Percentiles rank a stretch among this genome's conserved stretches.
phyloP scores from a whole-genome alignment of 768 basidiomycete genomes.

The Chalciporus chontae region DNA sequence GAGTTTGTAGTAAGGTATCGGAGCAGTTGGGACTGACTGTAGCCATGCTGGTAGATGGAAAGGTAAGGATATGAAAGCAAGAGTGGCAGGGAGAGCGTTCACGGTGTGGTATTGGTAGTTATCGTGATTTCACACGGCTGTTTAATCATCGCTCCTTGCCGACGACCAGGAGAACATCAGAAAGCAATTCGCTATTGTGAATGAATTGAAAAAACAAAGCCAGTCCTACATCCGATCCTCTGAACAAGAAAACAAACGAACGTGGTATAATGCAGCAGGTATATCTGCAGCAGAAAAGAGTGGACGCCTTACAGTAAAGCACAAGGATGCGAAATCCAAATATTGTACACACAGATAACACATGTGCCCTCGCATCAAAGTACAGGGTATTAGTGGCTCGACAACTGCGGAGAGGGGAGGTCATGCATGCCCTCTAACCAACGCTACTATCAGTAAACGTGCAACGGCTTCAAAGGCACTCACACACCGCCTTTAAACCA shows the following conservation, averaged over 20 bases:
- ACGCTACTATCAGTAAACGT: conserved; percentile 3
- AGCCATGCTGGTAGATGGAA: conserved; percentile 44
- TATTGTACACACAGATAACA: conserved; percentile 4
- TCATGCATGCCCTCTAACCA: conserved; percentile 41
- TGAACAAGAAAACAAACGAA: conserved; percentile 27
- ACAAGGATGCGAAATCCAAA: conserved; percentile 11
- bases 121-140: conserved; percentile 65
- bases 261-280: conserved; percentile 26
- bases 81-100: conserved; percentile 7
- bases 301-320: conserved; percentile 26
- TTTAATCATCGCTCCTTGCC: conserved; percentile 17
- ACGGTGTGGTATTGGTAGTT: conserved; percentile 19
- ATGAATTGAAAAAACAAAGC: conserved; percentile 16
- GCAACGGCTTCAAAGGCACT: neutral
- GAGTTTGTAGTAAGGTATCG: neutral
- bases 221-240: conserved; percentile 16
- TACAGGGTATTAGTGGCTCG: conserved; percentile 20
- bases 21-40: conserved; percentile 37
- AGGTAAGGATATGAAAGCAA: neutral
- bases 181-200: conserved; percentile 27
- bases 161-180: conserved; percentile 4
- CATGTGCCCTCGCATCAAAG: conserved; percentile 1
- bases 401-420: conserved; percentile 13
- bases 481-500: conserved; percentile 77
- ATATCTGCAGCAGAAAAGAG: conserved; percentile 21